Evolutionary conservation across 1,284 basidiomycete species (phyloP).

Genomic region (Fomitiporia mediterranea): DNA sequence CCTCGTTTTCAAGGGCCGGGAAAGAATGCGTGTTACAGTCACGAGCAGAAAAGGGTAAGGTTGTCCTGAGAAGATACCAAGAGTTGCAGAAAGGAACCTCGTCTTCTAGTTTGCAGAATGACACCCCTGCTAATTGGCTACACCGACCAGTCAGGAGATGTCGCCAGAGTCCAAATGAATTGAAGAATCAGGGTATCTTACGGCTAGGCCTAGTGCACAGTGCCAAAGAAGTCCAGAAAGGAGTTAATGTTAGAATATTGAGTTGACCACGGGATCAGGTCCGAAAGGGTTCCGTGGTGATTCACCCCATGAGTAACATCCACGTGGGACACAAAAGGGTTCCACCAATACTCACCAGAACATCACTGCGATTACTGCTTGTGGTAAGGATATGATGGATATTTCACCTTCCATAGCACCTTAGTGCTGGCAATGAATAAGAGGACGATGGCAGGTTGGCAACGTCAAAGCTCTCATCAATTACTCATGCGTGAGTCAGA

Average conservation of each 20-base stretch:
- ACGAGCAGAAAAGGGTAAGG: neutral
- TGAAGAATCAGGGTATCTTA: slow-evolving; percentile 5
- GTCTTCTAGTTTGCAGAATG: slow-evolving; percentile 2
- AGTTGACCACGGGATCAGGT: slow-evolving; percentile 1
- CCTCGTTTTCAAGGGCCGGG: neutral
- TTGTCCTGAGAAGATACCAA: neutral
- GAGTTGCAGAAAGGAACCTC: neutral
- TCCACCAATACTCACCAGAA: too few species aligned
- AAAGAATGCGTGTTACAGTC: too few species aligned
- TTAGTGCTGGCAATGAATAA: neutral
- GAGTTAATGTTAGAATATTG: neutral
- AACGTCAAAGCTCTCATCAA: neutral
- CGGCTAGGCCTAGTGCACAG: too few species aligned
- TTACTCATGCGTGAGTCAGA: neutral
- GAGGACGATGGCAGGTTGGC: neutral
- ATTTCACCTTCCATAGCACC: neutral
- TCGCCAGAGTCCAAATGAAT: neutral
- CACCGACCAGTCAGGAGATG: neutral
- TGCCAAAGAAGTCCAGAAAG: neutral
- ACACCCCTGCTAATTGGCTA: neutral
- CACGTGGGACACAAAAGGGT: neutral
- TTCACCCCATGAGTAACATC: slow-evolving; percentile 8
- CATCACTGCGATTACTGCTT: too few species aligned
- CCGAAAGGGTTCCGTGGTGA: neutral
- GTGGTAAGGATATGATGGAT: too few species aligned